These are phyloP conservation scores for Diaporthe velutina DNA, from an alignment of 2,329 filamentous ascomycete genomes.

Conservation along the genomic window DNA sequence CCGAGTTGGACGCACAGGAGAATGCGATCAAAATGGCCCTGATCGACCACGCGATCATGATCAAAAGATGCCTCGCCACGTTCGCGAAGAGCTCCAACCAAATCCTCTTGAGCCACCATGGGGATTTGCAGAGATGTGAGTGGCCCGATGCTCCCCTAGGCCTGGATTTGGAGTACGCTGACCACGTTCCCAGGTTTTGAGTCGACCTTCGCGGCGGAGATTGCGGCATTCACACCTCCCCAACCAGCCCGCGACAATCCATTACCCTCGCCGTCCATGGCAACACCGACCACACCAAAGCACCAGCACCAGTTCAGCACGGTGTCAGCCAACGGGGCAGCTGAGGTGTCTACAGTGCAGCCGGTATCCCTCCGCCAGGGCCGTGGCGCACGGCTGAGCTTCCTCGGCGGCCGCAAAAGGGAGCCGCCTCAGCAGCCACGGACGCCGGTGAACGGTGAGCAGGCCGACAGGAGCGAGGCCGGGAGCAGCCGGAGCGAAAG, in stretches of 20 bases:
- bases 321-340: conserved; percentile 52
- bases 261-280: conserved; percentile 62
- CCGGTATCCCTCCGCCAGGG: conserved; percentile 64
- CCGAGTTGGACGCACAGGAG: conserved; percentile 72
- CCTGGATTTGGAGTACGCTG: conserved; percentile 25
- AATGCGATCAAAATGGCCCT: conserved; percentile 87
- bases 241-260: conserved; percentile 58
- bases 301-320: conserved; percentile 50
- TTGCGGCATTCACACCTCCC: conserved; percentile 71
- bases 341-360: conserved; percentile 64
- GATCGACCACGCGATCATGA: conserved; percentile 88
- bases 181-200: conserved; percentile 68
- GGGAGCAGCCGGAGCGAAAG: conserved; percentile 46
- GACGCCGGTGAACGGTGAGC: conserved; percentile 40
- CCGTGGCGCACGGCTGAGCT: conserved; percentile 68
- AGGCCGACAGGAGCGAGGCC: conserved; percentile 48
- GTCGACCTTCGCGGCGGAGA: conserved; percentile 73
- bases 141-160: not conserved
- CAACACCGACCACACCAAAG: conserved; percentile 46
- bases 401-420: conserved; percentile 67
- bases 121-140: conserved; percentile 76
- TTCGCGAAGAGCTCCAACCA: conserved; percentile 75
- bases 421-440: conserved; percentile 46
- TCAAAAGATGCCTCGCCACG: conserved; percentile 83
- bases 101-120: conserved; percentile 66